Evolutionary conservation across 192 early-diverging fungal species (phyloP).

Genomic region (Borealophlyctis nickersoniae): DNA sequence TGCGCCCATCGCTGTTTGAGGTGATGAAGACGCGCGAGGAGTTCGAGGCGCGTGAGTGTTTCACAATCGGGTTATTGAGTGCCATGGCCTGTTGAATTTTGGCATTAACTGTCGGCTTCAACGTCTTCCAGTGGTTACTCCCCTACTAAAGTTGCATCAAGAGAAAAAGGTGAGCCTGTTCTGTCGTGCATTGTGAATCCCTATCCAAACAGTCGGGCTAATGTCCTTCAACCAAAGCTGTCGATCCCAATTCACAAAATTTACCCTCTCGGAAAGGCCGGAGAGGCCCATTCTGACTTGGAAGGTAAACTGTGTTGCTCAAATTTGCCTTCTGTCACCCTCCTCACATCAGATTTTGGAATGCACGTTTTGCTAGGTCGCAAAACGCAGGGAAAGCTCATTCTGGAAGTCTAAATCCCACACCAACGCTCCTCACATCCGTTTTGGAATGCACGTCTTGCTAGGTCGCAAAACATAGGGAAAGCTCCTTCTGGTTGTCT

Average conservation of each 20-base stretch:
- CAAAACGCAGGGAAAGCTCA: constrained; percentile 33
- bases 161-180: constrained; percentile 29
- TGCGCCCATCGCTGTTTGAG: constrained; percentile 69
- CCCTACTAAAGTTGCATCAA: constrained; percentile 58
- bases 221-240: constrained; percentile 35
- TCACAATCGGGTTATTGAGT: too few species aligned
- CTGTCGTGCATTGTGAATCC: not conserved
- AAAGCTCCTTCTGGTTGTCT: constrained; percentile 24
- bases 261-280: constrained; percentile 72
- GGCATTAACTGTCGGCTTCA: not conserved
- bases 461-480: constrained; percentile 33
- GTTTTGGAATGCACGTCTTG: too few species aligned
- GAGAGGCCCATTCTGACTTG: constrained; percentile 74
- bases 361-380: too few species aligned
- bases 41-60: constrained; percentile 52
- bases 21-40: constrained; percentile 70
- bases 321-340: too few species aligned
- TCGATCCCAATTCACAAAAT: constrained; percentile 69
- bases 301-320: too few species aligned
- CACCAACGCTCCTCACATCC: too few species aligned
- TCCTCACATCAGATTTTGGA: too few species aligned
- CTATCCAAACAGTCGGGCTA: not conserved
- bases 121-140: constrained; percentile 38
- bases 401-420: constrained; percentile 15
- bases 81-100: not conserved